phyloP scores from a whole-genome alignment of 2,329 filamentous ascomycete species.

The Parafenestella ontariensis region DNA sequence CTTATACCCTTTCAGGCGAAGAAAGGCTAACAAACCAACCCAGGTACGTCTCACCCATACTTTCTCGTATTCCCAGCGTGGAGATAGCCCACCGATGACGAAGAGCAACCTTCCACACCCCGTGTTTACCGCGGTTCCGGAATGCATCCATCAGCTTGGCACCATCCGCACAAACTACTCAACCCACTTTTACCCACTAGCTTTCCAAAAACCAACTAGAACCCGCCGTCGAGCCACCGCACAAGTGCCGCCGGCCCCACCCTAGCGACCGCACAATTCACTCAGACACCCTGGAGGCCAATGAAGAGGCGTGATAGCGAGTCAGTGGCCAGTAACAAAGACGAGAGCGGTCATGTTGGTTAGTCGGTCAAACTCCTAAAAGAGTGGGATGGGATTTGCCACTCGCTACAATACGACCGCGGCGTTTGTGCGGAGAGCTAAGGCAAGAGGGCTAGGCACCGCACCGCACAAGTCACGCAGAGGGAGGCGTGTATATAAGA shows the following conservation, averaged over 20 bases:
- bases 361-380: neutral
- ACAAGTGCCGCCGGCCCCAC: constrained; percentile 5
- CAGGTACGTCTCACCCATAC: neutral
- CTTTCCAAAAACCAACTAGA: neutral
- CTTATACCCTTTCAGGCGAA: neutral
- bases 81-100: neutral
- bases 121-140: neutral
- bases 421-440: neutral
- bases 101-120: neutral
- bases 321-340: neutral
- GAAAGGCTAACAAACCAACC: neutral
- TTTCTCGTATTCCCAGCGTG: neutral
- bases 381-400: neutral
- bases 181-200: constrained; percentile 6
- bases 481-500: constrained; percentile 11
- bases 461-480: constrained; percentile 24
- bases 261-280: neutral
- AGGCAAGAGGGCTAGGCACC: neutral
- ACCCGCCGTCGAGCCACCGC: constrained; percentile 6
- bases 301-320: neutral
- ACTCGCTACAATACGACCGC: neutral
- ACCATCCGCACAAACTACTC: constrained; percentile 7
- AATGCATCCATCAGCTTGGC: neutral
- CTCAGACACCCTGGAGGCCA: neutral
- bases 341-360: neutral